A percentile compares a stretch with the other conserved stretches of the same genome.
These are phyloP conservation scores for Aspergillus fumigatiaffinis DNA, from an alignment of 2,329 filamentous ascomycete genomes.

Conservation along the genomic window DNA sequence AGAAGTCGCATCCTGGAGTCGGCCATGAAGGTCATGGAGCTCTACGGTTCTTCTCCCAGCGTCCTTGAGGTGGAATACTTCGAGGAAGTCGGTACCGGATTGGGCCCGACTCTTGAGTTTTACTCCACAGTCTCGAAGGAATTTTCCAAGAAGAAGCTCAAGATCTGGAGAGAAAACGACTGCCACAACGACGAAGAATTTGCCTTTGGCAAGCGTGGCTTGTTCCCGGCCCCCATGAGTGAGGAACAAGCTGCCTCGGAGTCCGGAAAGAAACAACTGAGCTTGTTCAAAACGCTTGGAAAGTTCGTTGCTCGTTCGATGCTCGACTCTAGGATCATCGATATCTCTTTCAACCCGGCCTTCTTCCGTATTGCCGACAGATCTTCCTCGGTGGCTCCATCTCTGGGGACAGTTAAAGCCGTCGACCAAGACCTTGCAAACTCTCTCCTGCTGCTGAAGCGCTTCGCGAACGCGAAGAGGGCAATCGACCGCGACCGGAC, in stretches of 20 bases:
- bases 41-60: conserved; percentile 95
- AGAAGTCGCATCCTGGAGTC: conserved; percentile 93
- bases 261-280: conserved; percentile 80
- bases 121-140: conserved; percentile 97
- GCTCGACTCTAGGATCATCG: conserved; percentile 97
- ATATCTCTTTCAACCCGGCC: conserved; percentile 93
- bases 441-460: conserved; percentile 81
- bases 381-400: conserved; percentile 66
- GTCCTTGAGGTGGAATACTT: conserved; percentile 98
- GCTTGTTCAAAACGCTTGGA: conserved; percentile 87
- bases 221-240: conserved; percentile 90
- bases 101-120: conserved; percentile 94
- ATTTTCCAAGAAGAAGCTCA: conserved; percentile 95
- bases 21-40: conserved; percentile 96
- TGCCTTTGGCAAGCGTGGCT: conserved; percentile 75
- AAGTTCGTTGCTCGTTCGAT: conserved; percentile 98
- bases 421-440: conserved; percentile 83
- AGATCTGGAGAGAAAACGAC: conserved; percentile 93
- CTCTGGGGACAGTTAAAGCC: conserved; percentile 80
- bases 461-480: conserved; percentile 78
- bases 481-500: conserved; percentile 68
- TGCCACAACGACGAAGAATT: conserved; percentile 68
- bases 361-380: conserved; percentile 92
- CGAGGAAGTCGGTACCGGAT: conserved; percentile 92
- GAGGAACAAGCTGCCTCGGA: conserved; percentile 69